Evolutionary conservation across 192 early-diverging fungal species (phyloP), one percentile per base, ranked within the genome.

Genomic region (Ambispora gerdemannii): DNA sequence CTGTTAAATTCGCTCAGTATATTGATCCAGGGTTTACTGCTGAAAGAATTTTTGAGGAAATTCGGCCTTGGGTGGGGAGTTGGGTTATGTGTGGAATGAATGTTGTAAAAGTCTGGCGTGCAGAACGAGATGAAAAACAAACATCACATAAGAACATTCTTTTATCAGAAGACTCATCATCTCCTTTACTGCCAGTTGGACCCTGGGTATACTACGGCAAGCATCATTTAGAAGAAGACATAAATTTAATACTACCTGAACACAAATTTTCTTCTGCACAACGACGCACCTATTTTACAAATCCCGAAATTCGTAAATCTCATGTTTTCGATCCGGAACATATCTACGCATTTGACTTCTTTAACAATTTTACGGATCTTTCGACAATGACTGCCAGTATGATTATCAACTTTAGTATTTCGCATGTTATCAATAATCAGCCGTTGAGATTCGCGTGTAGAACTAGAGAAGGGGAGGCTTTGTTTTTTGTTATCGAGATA

Each of bases 351-450:
- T 75, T 66, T 36, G 77, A 79, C 36, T 79, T 79, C 65, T 79
- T 76, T 49, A 79, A 79, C 19, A 76, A 79, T 27, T 79, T 79
- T 66, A 79, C 75, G 4, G 52, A 79, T 50, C 73, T 79, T 67
- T 74, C 72, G 24, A 76, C 38, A 0, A 63, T 62, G 70, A 49
- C 59, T 24, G 77, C 75, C 1, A 56, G 52, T 19, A 79, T 79
- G 77, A 36, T 72, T 33, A 28, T 79, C n/a, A 71, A 63, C 11
- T 73, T 79, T 55, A 65, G 50, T 35, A 76, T 79, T 35, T 49
- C 64, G 19, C 55, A 50, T 51, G 67, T 79, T 0, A 10, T 79
- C 4, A 55, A 59, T 4, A 64, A 65, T 8, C 77, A 79, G 58
- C 71, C 77, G 7, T 32, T 79, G 30, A 63, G 77, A 32, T 79